Conservation (phyloP, 257 asterid genomes). For the Scutellaria minor region DNA sequence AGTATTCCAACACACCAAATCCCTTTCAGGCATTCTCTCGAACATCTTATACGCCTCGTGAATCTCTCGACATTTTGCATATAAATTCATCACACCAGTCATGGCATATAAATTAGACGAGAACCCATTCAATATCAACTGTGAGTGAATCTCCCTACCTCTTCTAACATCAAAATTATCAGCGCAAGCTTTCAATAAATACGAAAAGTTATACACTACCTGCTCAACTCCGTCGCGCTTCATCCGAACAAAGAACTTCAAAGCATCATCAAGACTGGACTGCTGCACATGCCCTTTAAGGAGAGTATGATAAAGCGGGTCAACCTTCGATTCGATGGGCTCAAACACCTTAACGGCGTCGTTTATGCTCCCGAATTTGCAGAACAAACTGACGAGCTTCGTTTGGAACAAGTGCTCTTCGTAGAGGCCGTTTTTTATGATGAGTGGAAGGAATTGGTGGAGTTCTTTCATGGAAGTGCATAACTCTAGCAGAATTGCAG, state of each 20-base stretch:
- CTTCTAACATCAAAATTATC: constrained; percentile 52
- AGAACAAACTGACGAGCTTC: constrained; percentile 82
- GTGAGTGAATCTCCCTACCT: constrained; percentile 81
- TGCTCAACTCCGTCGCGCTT: constrained; percentile 59
- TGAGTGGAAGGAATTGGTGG: constrained; percentile 74
- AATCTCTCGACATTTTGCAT: constrained; percentile 71
- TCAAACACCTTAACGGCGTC: constrained; percentile 80
- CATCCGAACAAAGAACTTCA: constrained; percentile 65
- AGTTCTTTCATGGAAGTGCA: constrained; percentile 76
- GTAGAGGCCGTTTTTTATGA: constrained; percentile 73
- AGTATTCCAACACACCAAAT: constrained; percentile 86
- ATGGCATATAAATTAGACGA: constrained; percentile 56
- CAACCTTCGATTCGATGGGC: constrained; percentile 59
- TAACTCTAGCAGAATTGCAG: constrained; percentile 76
- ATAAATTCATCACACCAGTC: constrained; percentile 68
- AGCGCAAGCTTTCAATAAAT: constrained; percentile 74
- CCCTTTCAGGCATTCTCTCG: constrained; percentile 83
- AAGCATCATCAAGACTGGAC: constrained; percentile 49
- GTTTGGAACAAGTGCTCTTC: constrained; percentile 73
- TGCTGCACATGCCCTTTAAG: constrained; percentile 68
- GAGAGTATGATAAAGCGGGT: constrained; percentile 74
- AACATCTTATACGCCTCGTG: constrained; percentile 80
- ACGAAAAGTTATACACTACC: constrained; percentile 63
- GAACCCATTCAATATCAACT: constrained; percentile 69
- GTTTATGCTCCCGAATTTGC: constrained; percentile 66